phyloP scores from a whole-genome alignment of 805 yeast species.

The Nakazawaea populi region DNA sequence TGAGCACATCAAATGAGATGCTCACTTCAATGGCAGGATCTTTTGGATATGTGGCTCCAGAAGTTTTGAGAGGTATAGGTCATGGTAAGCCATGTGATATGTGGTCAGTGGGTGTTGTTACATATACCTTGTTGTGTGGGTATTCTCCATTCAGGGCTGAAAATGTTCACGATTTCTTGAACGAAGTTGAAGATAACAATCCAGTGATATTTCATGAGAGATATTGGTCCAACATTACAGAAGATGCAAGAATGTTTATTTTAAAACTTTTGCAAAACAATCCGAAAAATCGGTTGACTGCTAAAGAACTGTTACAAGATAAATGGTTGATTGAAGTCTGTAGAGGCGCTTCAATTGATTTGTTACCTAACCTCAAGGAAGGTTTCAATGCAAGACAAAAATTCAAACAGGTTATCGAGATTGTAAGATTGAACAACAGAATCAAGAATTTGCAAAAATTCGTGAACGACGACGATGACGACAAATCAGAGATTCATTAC shows the following conservation, averaged over 20 bases:
- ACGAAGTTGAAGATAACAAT: slow-evolving; percentile 66
- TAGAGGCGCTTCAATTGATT: slow-evolving; percentile 38
- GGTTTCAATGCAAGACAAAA: slow-evolving; percentile 81
- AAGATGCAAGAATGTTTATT: slow-evolving; percentile 77
- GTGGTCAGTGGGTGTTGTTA: slow-evolving; percentile 92
- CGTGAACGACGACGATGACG: slow-evolving; percentile 54
- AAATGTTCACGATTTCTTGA: slow-evolving; percentile 70
- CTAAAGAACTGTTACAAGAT: slow-evolving; percentile 56
- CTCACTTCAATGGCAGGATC: slow-evolving; percentile 67
- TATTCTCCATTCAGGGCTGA: slow-evolving; percentile 90
- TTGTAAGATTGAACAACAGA: slow-evolving; percentile 76
- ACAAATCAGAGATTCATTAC: slow-evolving; percentile 21
- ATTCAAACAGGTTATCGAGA: slow-evolving; percentile 79
- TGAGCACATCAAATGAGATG: slow-evolving; percentile 53
- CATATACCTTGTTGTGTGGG: slow-evolving; percentile 87
- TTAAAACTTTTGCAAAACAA: slow-evolving; percentile 61
- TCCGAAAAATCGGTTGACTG: slow-evolving; percentile 66
- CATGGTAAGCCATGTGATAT: slow-evolving; percentile 95
- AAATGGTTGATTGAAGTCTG: slow-evolving; percentile 64
- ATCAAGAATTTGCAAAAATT: slow-evolving; percentile 62
- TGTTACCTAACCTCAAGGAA: slow-evolving; percentile 74
- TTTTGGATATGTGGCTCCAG: slow-evolving; percentile 97
- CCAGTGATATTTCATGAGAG: slow-evolving; percentile 83
- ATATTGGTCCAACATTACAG: slow-evolving; percentile 80
- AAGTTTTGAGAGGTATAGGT: slow-evolving; percentile 72